Base-by-base conservation (phyloP, 805 yeast species). In the Candida quercuum region DNA sequence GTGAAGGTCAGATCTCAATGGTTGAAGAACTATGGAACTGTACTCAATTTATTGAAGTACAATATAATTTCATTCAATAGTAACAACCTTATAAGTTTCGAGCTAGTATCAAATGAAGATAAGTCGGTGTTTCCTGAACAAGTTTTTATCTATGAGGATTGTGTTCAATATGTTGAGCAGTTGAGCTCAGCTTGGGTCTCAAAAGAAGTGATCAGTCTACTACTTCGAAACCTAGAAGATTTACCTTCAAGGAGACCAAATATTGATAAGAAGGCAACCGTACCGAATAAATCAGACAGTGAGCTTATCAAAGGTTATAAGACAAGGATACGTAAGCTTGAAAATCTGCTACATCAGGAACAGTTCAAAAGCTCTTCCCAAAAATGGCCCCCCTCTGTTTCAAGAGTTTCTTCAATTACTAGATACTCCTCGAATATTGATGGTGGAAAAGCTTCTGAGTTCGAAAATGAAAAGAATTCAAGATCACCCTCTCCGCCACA, bases 281-380 rank as follows among this genome's bases (percentile, higher is more conserved):
- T 22, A 11, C n/a, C 22, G 7, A 26, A 9, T 1, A 35, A 39
- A 5, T 23, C 33, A 6, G 37, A 44, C 1, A 33, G 61, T 4
- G 76, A 69, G 30, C 51, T 72, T 11, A 62, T 82, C 10, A 69
- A 69, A 45, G 86, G 85, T 0, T 81, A 87, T 45, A 81, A 81
- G 54, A 59, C 74, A 10, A 65, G 95, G 37, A 85, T 91, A 28
- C 76, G 75, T 43, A 83, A 83, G 47, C 68, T 91, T 36, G 96
- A 88, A 48, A 81, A 76, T 38, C 59, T 87, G 27, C 61, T 88
- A 13, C 93, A 87, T 54, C 86, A 84, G 44, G 82, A 78, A 37
- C 86, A 76, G 45, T 77, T 71, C 51, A 71, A 71, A 32, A 73
- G 76, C 35, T 64, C 76, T 36, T 64, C 77, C 27, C 68, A 67